Evolutionary conservation across 352 stramenopile genomes (phyloP), one percentile per base, ranked within the genome.

Genomic region (Globisporangium echinulatum): DNA sequence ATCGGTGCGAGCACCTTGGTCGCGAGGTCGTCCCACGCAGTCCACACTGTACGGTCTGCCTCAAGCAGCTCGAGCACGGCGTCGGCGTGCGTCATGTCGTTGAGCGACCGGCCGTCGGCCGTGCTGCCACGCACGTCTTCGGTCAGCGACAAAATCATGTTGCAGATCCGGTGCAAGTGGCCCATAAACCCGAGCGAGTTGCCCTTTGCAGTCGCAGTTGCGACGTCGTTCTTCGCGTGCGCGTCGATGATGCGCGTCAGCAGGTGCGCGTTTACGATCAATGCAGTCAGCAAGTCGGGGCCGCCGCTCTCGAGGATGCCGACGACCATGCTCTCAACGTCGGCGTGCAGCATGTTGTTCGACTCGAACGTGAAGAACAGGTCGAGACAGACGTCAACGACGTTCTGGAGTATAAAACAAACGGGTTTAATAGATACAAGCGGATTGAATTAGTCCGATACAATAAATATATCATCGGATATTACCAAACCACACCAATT

Each of bases 341-440:
- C 83, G 1, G 85, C 75, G 54, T 95, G 85, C 0, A 95, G 76
- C 80, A 95, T 91, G 68, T 93, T 95, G 50, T 92, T 83, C 49
- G 71, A 88, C 56, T 93, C 83, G 61, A 95, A 95, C 67, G 85
- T 74, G 68, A 95, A 95, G 60, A 95, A 95, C 58, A 95, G 69
- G 54, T 93, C 80, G 56, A 95, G 55, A 50, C 83, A 93, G 6
- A 77, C 74, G 47, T 87, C 72, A 54, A 93, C 85, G 14, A 72
- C 84, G 49, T 90, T 77, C 46, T 78, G 46, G 43, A 49, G 4
- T 46, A 14, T 25, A 33, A 13, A 47, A 39, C 15, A 47, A 33
- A 33, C 25, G 25, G 2, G 25, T 33, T 33, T 33, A 33, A 33
- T 33, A 33, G 25, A 33, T 1, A 33, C 25, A 33, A 33, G 25